phyloP scores from a whole-genome alignment of 495 filamentous ascomycete genomes.

The Penicillium goetzii region DNA sequence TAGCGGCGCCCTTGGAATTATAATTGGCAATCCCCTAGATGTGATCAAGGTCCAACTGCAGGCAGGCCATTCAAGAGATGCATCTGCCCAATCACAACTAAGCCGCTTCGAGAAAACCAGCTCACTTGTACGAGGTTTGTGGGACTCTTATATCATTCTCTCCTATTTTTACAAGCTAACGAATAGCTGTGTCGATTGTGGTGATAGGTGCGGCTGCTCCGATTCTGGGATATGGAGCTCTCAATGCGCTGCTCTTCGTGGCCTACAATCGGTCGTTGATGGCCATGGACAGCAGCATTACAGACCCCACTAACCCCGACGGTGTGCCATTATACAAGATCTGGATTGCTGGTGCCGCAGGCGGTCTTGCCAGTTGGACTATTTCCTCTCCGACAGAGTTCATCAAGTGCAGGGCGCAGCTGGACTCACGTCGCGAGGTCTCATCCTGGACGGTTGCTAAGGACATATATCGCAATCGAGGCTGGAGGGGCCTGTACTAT shows the following conservation, averaged over 20 bases:
- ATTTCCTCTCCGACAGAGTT: constrained; percentile 85
- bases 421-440: constrained; percentile 45
- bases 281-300: constrained; percentile 52
- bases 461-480: constrained; percentile 61
- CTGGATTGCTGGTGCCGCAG: constrained; percentile 75
- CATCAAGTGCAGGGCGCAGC: constrained; percentile 82
- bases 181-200: constrained; percentile 2
- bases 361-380: constrained; percentile 79
- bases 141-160: background rate
- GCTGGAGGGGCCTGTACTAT: constrained; percentile 71
- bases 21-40: constrained; percentile 88
- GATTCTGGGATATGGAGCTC: constrained; percentile 81
- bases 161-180: background rate
- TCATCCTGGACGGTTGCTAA: constrained; percentile 65
- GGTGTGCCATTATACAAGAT: constrained; percentile 50
- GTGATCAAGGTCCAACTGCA: constrained; percentile 83
- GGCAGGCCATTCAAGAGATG: constrained; percentile 49
- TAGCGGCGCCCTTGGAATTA: constrained; percentile 78
- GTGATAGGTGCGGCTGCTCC: constrained; percentile 72
- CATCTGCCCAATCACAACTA: constrained; percentile 28
- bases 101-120: constrained; percentile 49
- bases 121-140: constrained; percentile 53
- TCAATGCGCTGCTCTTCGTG: constrained; percentile 86
- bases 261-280: constrained; percentile 78
- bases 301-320: constrained; percentile 44